phyloP scores from a whole-genome alignment of 2,329 filamentous ascomycete genomes.

The Pseudomassariella vexata region DNA sequence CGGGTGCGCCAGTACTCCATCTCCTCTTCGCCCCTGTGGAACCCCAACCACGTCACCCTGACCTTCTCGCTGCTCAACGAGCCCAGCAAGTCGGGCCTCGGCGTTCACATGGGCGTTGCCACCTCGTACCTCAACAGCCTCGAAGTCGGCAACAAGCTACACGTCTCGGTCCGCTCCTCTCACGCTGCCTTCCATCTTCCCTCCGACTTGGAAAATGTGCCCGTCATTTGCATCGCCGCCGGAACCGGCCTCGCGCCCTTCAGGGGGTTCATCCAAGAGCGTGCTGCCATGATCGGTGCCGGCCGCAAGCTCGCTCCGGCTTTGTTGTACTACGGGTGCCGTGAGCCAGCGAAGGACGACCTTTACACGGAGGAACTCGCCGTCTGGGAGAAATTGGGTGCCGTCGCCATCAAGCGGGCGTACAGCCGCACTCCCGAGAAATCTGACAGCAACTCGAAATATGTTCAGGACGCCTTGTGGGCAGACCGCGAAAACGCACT shows the following conservation, averaged over 20 bases:
- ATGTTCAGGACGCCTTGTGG: conserved; percentile 18
- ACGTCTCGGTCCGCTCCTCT: conserved; percentile 8
- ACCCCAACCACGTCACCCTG: conserved; percentile 39
- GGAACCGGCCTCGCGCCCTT: conserved; percentile 40
- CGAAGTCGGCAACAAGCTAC: conserved; percentile 9
- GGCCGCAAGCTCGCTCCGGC: conserved; percentile 38
- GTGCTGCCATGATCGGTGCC: conserved; percentile 22
- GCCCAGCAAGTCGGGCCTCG: conserved; percentile 20
- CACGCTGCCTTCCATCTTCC: conserved; percentile 18
- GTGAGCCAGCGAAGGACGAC: conserved; percentile 33
- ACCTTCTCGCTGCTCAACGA: conserved; percentile 49
- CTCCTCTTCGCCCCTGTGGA: conserved; percentile 44
- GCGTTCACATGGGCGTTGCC: conserved; percentile 32
- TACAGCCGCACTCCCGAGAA: conserved; percentile 34
- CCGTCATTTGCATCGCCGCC: conserved; percentile 24
- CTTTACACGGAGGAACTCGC: conserved; percentile 35
- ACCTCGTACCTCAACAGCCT: conserved; percentile 32
- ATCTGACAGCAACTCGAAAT: conserved; percentile 25
- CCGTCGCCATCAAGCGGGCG: conserved; percentile 43
- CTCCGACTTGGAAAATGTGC: conserved; percentile 15
- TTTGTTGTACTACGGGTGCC: conserved; percentile 43
- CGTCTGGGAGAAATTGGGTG: conserved; percentile 41
- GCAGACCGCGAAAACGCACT: conserved; percentile 11
- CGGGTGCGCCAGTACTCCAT: conserved; percentile 55
- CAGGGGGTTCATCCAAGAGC: conserved; percentile 41